Percentiles rank a stretch among this genome's conserved stretches.
These are phyloP conservation scores for Plasmodium berghei DNA, from an alignment of 169 alveolate species.

Conservation along the genomic window DNA sequence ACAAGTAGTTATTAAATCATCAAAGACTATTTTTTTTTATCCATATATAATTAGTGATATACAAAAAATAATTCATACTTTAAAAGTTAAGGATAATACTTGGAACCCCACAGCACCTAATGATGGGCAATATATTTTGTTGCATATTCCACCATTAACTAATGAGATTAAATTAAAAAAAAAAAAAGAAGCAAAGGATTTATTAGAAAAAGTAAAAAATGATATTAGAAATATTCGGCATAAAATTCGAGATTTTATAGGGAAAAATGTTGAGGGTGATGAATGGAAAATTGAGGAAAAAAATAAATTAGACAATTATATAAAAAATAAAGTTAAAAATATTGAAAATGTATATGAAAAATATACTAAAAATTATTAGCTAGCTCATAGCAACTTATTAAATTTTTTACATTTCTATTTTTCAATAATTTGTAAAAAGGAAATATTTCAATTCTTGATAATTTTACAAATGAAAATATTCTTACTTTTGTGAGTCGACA, in stretches of 20 bases:
- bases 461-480: too few species aligned
- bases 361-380: not conserved
- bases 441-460: too few species aligned
- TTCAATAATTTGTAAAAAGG: not conserved
- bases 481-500: too few species aligned
- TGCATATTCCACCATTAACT: conserved; percentile 63
- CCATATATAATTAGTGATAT: conserved; percentile 55
- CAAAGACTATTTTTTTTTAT: conserved; percentile 22
- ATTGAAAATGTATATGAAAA: conserved; percentile 28
- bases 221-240: conserved; percentile 61
- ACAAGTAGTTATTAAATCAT: conserved; percentile 65
- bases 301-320: conserved; percentile 53
- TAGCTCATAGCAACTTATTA: too few species aligned
- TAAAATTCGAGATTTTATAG: conserved; percentile 45
- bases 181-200: conserved; percentile 70
- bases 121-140: conserved; percentile 27
- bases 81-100: conserved; percentile 49
- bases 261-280: conserved; percentile 31
- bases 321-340: conserved; percentile 31
- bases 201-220: conserved; percentile 54
- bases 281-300: conserved; percentile 68
- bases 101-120: conserved; percentile 65
- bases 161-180: conserved; percentile 54
- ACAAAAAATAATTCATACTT: conserved; percentile 55
- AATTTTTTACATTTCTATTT: not conserved